Percentiles rank a stretch among this genome's conserved stretches.
Evolutionary conservation across 352 stramenopile genomes (phyloP).

Genomic region (Phytopythium mirpurense): DNA sequence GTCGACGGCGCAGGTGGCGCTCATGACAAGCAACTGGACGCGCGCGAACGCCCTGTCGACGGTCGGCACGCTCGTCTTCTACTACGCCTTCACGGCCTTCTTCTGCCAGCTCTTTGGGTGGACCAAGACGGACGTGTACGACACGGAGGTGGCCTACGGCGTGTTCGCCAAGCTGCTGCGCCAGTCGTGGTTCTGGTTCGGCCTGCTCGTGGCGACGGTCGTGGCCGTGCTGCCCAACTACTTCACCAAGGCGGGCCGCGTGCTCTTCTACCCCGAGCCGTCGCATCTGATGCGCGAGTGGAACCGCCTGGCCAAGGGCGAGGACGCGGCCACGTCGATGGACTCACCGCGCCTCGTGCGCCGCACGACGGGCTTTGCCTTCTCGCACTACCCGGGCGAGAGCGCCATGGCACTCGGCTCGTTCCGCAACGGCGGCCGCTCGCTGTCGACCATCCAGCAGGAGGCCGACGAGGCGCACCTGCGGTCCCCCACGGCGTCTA

Average conservation of each 20-base stretch:
- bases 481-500: slow-evolving; percentile 6
- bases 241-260: slow-evolving; percentile 77
- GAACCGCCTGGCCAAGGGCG: slow-evolving; percentile 80
- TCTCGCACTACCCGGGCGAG: slow-evolving; percentile 75
- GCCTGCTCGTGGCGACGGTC: slow-evolving; percentile 53
- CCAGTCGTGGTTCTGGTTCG: slow-evolving; percentile 85
- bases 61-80: slow-evolving; percentile 80
- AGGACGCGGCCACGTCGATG: slow-evolving; percentile 47
- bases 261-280: slow-evolving; percentile 86
- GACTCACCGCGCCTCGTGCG: slow-evolving; percentile 75
- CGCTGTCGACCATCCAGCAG: slow-evolving; percentile 4
- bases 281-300: slow-evolving; percentile 89
- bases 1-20: slow-evolving; percentile 76
- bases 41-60: slow-evolving; percentile 63
- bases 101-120: slow-evolving; percentile 76
- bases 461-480: slow-evolving; percentile 2
- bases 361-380: slow-evolving; percentile 84
- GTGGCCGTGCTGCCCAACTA: slow-evolving; percentile 77
- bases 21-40: slow-evolving; percentile 90
- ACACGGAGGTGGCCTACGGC: slow-evolving; percentile 68
- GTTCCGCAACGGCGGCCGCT: slow-evolving; percentile 22
- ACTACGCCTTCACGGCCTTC: slow-evolving; percentile 82
- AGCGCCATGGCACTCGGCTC: slow-evolving; percentile 62
- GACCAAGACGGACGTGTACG: slow-evolving; percentile 74
- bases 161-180: slow-evolving; percentile 54